Base-by-base conservation (phyloP, 176 grass and related monocot species). In the Themeda triandra region DNA sequence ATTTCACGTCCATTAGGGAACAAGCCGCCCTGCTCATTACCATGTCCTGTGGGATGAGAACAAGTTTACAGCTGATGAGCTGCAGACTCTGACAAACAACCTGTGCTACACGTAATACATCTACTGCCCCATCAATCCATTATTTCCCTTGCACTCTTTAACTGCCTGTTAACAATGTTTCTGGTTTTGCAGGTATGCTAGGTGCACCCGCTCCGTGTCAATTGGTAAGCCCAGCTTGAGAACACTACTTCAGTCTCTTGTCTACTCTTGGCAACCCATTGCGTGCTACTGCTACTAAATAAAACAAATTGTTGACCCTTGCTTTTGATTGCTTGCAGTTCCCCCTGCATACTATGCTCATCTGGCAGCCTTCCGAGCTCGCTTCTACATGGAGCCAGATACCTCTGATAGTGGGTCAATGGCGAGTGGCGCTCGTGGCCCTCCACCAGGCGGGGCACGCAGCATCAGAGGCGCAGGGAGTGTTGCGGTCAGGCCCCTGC, bases 11-110 rank as follows among this genome's bases (percentile, higher is more conserved):
- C 46, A 78, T 90, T 40, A 98, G 96, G 96, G 96, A 37, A 98
- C 96, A 28, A 98, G 92, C 71, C 92, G 96, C 0, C 96, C 96
- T 74, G 92, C 96, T 70, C 96, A 98, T 85, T 98, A 98, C 77
- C 96, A 98, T 39, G 96, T 98, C 32, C 83, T 98, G 19, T 98
- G 96, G 93, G 96, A 98, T 68, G 96, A 98, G 72, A 98, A 98
- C 83, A 98, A 95, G 67, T 98, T 98, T 76, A 93, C 89, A n/a
- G 96, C 96, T 65, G 96, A 98, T 81, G 91, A 85, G 69, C 78
- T 98, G 63, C 96, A 98, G 74, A 86, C 89, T 39, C 85, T 98
- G 13, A 98, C 96, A 75, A 98, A 98, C 85, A 98, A 98, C n/a
- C 82, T 98, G 15, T 98, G 96, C 84, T 98, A 98, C 85, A 98